These are phyloP conservation scores for Colletotrichum gloeosporioides DNA, from an alignment of 2,329 filamentous ascomycete genomes.

Conservation along the genomic window DNA sequence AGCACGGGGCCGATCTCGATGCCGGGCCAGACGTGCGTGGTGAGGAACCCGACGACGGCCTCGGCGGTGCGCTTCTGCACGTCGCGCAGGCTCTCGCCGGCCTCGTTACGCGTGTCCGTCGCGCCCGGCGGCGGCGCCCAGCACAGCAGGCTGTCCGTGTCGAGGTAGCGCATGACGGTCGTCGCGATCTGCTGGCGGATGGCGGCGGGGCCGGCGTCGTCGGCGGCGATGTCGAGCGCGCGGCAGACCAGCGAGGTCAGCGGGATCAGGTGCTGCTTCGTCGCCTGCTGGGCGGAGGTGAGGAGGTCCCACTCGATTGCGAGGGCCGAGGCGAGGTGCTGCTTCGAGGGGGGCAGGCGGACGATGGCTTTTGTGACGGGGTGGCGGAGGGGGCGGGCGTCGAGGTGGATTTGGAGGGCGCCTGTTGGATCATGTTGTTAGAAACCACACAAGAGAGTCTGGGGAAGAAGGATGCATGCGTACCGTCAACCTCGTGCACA, in stretches of 20 bases:
- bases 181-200: conserved; percentile 69
- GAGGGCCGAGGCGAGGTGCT: conserved; percentile 81
- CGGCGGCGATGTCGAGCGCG: conserved; percentile 78
- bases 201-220: conserved; percentile 61
- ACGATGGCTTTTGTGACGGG: conserved; percentile 75
- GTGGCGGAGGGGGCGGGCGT: conserved; percentile 79
- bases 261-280: conserved; percentile 87
- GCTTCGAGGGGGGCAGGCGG: conserved; percentile 75
- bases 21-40: conserved; percentile 80
- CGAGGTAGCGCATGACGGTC: conserved; percentile 82
- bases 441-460: neutral
- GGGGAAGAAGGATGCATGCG: conserved; percentile 16
- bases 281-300: conserved; percentile 79
- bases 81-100: conserved; percentile 68
- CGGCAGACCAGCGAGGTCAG: conserved; percentile 85
- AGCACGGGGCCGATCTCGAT: conserved; percentile 80
- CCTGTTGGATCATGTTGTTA: conserved; percentile 30
- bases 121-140: conserved; percentile 71
- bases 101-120: conserved; percentile 49
- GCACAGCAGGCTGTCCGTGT: conserved; percentile 92
- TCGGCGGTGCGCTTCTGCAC: conserved; percentile 74
- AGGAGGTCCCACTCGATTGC: conserved; percentile 94
- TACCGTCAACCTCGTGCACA: conserved; percentile 72
- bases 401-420: conserved; percentile 71
- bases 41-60: conserved; percentile 75